A percentile compares a stretch with the other conserved stretches of the same genome.
Conservation (phyloP, 1,284 basidiomycete genomes). For the Earliella scabrosa region DNA sequence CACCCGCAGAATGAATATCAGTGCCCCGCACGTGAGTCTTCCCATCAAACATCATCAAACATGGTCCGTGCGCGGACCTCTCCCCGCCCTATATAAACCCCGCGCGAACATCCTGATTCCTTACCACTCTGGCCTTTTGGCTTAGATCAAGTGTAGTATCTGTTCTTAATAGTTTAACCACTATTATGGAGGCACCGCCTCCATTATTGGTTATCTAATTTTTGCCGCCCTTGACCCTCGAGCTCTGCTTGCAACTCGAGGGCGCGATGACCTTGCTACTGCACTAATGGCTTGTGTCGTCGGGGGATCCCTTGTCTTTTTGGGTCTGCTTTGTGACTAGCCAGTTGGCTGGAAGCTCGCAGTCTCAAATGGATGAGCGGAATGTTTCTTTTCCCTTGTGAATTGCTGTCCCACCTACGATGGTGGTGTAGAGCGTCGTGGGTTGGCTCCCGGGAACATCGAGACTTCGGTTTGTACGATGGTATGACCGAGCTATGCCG, state of each 20-base stretch:
- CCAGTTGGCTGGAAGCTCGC: constrained; percentile 13
- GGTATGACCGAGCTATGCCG: no score
- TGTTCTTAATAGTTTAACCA: constrained; percentile 87
- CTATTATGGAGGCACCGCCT: constrained; percentile 56
- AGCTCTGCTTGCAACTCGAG: constrained; percentile 30
- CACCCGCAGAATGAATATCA: neutral
- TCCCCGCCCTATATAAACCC: constrained; percentile 4
- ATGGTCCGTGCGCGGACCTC: constrained; percentile 14
- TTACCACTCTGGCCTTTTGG: constrained; percentile 92
- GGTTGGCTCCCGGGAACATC: no score
- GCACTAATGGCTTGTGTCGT: constrained; percentile 23
- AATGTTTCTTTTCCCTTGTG: no score
- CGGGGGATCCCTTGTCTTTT: constrained; percentile 49
- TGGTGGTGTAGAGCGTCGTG: no score
- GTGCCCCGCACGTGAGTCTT: neutral
- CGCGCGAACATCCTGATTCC: constrained; percentile 6
- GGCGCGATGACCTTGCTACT: constrained; percentile 29
- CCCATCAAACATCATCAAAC: neutral
- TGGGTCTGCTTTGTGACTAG: constrained; percentile 5
- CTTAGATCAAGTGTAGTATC: constrained; percentile 98
- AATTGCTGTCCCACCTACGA: no score
- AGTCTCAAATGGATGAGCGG: constrained; percentile 5
- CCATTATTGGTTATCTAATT: constrained; percentile 36
- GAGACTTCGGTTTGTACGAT: no score
- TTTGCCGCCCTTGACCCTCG: constrained; percentile 27